Evolutionary conservation across 805 yeast genomes (phyloP).

Genomic region (Lachancea nothofagi): DNA sequence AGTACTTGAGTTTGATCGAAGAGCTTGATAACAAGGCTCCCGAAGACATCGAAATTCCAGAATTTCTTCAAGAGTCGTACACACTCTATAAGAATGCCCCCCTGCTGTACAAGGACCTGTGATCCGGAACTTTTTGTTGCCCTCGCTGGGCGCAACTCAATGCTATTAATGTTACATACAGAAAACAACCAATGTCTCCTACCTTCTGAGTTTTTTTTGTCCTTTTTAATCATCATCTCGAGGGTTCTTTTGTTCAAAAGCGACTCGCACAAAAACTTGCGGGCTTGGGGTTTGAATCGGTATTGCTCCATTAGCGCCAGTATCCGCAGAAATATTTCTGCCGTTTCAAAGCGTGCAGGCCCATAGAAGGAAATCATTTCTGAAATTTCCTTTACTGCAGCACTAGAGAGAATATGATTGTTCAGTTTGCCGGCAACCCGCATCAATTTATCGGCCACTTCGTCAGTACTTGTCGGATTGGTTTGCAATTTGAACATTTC

Average conservation of each 20-base stretch:
- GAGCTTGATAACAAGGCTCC: conserved; percentile 6
- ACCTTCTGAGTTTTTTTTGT: conserved; percentile 18
- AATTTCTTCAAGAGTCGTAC: conserved; percentile 24
- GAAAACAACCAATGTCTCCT: not conserved
- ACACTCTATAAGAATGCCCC: conserved; percentile 26
- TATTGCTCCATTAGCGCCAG: conserved; percentile 48
- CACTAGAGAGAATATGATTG: conserved; percentile 47
- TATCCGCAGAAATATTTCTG: conserved; percentile 49
- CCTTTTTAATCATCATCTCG: conserved; percentile 46
- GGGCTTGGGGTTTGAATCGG: conserved; percentile 54
- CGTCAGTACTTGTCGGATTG: conserved; percentile 18
- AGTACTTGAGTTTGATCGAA: conserved; percentile 20
- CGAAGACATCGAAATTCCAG: conserved; percentile 20
- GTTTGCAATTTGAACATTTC: conserved; percentile 9
- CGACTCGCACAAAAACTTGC: conserved; percentile 62
- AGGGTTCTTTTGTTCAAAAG: conserved; percentile 50
- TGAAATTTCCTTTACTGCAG: conserved; percentile 53
- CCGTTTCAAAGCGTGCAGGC: conserved; percentile 46
- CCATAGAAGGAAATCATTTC: conserved; percentile 47
- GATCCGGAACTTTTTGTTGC: conserved; percentile 1
- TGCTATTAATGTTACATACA: conserved; percentile 6
- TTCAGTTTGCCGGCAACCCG: conserved; percentile 48
- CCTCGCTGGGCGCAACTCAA: not conserved
- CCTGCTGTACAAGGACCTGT: conserved; percentile 25
- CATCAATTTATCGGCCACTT: conserved; percentile 28